Percentiles rank a stretch among this genome's conserved stretches.
Conservation (phyloP, 345 rosid genomes). For the Brassica napus region Da-Ae NC_063439.1:4852001-4852500, state of each 20-base stretch:
- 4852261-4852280: constrained; percentile 48
- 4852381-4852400: constrained; percentile 75
- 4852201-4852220: neutral
- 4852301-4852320: constrained; percentile 89
- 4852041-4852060: neutral
- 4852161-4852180: constrained; percentile 97
- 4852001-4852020: constrained; percentile 62
- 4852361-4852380: constrained; percentile 39
- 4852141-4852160: constrained; percentile 84
- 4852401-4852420: constrained; percentile 34
- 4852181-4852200: constrained; percentile 66
- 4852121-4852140: constrained; percentile 96
- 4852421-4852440: neutral
- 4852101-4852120: constrained; percentile 76
- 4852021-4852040: constrained; percentile 50
- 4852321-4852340: constrained; percentile 55
- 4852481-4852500: constrained; percentile 70
- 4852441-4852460: neutral
- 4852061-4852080: neutral
- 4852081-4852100: constrained; percentile 17
- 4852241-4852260: neutral
- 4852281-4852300: constrained; percentile 84
- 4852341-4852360: constrained; percentile 35
- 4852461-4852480: neutral
- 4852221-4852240: neutral